Percentiles rank a stretch among this genome's conserved stretches.
Evolutionary conservation across 169 alveolate genomes (phyloP).

Genomic region (Pseudocohnilembus persalinus): DNA sequence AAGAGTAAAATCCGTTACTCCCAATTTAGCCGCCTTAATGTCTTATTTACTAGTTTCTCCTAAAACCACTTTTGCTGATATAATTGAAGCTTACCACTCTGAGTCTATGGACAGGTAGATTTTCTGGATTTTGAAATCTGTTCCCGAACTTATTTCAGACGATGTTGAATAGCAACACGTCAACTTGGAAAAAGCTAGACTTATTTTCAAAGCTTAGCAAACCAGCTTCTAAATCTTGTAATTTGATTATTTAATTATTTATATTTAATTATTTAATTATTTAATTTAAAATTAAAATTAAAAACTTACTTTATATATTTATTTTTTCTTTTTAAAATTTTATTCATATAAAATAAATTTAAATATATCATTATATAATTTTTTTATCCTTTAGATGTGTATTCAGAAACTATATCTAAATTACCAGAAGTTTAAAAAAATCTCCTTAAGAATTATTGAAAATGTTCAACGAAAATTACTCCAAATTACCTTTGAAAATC

Average conservation of each 20-base stretch:
- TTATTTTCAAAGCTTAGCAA: conserved; percentile 67
- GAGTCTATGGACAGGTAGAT: conserved; percentile 82
- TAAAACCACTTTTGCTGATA: conserved; percentile 60
- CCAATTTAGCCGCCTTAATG: conserved; percentile 71
- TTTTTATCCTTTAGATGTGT: too few relatives aligned
- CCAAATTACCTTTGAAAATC: conserved; percentile 8
- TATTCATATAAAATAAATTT: too few relatives aligned
- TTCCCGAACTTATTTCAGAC: conserved; percentile 68
- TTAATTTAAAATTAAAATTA: too few relatives aligned
- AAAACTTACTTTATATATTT: too few relatives aligned
- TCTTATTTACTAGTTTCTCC: conserved; percentile 53
- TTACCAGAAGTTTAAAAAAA: conserved; percentile 29
- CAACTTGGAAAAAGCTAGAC: conserved; percentile 64
- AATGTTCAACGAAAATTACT: conserved; percentile 29
- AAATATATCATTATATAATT: background rate
- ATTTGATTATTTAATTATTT: too few relatives aligned
- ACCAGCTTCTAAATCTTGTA: conserved; percentile 72
- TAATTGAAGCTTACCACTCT: conserved; percentile 57
- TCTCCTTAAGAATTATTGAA: conserved; percentile 8
- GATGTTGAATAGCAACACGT: conserved; percentile 50
- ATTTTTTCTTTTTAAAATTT: too few relatives aligned
- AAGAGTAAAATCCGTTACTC: conserved; percentile 70
- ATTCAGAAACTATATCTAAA: conserved; percentile 28
- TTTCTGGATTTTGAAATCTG: conserved; percentile 79
- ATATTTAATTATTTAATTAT: too few relatives aligned